Conservation (phyloP, 306 rosid genomes). For the Cicer cuneatum region DNA sequence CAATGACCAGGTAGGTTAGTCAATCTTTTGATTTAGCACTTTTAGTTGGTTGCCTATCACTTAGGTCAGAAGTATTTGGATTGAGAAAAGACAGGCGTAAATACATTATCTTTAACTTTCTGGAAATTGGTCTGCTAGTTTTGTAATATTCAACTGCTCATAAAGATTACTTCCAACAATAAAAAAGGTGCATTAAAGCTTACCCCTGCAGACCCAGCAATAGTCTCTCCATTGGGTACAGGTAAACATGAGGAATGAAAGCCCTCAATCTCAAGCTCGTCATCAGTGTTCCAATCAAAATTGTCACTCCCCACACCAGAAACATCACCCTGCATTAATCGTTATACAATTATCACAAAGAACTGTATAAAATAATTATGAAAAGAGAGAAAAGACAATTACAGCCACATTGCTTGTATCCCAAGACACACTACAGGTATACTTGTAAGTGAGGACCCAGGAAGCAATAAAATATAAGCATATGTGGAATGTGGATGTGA, state of each 20-base stretch:
- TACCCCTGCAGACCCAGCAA: slow-evolving; percentile 62
- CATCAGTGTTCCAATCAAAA: slow-evolving; percentile 87
- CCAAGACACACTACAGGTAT: not conserved
- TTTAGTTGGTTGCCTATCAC: slow-evolving; percentile 26
- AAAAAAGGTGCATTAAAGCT: slow-evolving; percentile 6
- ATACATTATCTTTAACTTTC: slow-evolving; percentile 12
- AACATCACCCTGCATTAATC: slow-evolving; percentile 62
- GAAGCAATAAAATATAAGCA: slow-evolving; percentile 31
- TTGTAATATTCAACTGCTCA: slow-evolving; percentile 16
- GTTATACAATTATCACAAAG: slow-evolving; percentile 21
- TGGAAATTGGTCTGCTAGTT: slow-evolving; percentile 7
- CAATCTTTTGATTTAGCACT: slow-evolving; percentile 13
- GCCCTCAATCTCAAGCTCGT: slow-evolving; percentile 79
- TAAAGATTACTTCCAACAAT: not conserved
- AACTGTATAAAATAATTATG: slow-evolving; percentile 10
- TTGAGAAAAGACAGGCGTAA: not conserved
- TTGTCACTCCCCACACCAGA: slow-evolving; percentile 65
- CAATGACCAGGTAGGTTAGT: slow-evolving; percentile 25
- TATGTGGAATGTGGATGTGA: not conserved
- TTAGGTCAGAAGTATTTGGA: slow-evolving; percentile 1
- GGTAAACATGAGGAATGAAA: slow-evolving; percentile 58
- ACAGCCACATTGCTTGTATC: slow-evolving; percentile 12
- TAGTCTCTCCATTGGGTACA: slow-evolving; percentile 55
- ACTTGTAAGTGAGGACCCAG: slow-evolving; percentile 39
- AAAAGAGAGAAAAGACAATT: not conserved